These are phyloP conservation scores for Sicyos baderoa DNA, from an alignment of 306 rosid species.

Conservation along the genomic window DNA sequence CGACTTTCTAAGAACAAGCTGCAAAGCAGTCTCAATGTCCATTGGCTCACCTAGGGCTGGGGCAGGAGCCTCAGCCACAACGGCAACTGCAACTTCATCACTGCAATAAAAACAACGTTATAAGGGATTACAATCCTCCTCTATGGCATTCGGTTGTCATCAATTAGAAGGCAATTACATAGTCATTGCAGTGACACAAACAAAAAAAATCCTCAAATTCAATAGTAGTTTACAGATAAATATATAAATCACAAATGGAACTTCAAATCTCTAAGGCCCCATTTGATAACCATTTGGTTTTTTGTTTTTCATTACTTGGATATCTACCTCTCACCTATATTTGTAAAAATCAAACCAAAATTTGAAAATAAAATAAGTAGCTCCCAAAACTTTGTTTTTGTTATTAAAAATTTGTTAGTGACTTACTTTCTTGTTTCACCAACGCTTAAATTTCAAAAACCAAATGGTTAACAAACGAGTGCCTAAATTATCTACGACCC, in stretches of 20 bases:
- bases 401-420: too few species aligned
- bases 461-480: too few species aligned
- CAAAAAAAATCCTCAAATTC: not conserved
- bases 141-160: not conserved
- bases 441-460: too few species aligned
- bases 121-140: not conserved
- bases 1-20: slow-evolving; percentile 75
- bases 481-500: too few species aligned
- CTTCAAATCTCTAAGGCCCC: not conserved
- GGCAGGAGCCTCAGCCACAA: slow-evolving; percentile 29
- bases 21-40: slow-evolving; percentile 50
- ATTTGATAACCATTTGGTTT: too few species aligned
- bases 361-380: too few species aligned
- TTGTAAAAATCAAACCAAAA: too few species aligned
- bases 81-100: slow-evolving; percentile 36
- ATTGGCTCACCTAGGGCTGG: slow-evolving; percentile 43
- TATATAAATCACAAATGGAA: not conserved
- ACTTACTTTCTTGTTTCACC: too few species aligned
- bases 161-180: not conserved
- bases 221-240: not conserved
- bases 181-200: too few species aligned
- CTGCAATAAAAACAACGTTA: slow-evolving; percentile 18
- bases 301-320: too few species aligned
- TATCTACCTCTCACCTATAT: too few species aligned
- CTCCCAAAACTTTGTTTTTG: too few species aligned